Percentiles rank a stretch among this genome's conserved stretches.
phyloP scores from a whole-genome alignment of 805 yeast species.

The Myxozyma lipomycoides region DNA sequence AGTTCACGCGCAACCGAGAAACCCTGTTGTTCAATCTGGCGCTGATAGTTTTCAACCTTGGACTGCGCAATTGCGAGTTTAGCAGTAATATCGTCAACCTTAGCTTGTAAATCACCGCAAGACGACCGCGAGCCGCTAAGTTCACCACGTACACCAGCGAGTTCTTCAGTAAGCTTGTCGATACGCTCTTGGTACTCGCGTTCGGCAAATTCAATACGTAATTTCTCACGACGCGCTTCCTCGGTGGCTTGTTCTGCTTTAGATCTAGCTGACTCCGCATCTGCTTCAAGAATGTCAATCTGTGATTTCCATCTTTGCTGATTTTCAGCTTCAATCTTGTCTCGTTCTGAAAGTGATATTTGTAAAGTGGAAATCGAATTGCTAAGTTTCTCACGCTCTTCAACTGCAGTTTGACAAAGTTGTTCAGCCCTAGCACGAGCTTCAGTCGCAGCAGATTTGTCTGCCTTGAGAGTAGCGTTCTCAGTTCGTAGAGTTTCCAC shows the following conservation, averaged over 20 bases:
- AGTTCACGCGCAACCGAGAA: slow-evolving; percentile 32
- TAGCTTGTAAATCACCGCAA: slow-evolving; percentile 42
- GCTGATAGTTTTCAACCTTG: slow-evolving; percentile 29
- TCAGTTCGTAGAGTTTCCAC: slow-evolving; percentile 46
- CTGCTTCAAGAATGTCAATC: slow-evolving; percentile 48
- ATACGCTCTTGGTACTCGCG: slow-evolving; percentile 48
- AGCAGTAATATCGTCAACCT: slow-evolving; percentile 38
- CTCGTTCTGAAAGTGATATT: slow-evolving; percentile 58
- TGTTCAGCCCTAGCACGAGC: slow-evolving; percentile 18
- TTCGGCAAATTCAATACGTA: slow-evolving; percentile 55
- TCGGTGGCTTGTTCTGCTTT: slow-evolving; percentile 46
- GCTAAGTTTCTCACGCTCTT: slow-evolving; percentile 58
- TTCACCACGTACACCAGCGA: slow-evolving; percentile 43
- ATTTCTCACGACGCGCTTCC: slow-evolving; percentile 51
- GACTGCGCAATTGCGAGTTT: slow-evolving; percentile 34
- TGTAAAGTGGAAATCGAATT: slow-evolving; percentile 59
- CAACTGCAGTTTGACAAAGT: slow-evolving; percentile 51
- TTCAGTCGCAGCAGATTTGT: background rate
- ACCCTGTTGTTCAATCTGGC: slow-evolving; percentile 34
- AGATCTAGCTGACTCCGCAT: slow-evolving; percentile 44
- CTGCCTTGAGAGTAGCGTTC: slow-evolving; percentile 37
- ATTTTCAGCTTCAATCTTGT: slow-evolving; percentile 47
- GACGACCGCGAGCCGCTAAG: slow-evolving; percentile 42
- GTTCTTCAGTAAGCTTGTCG: slow-evolving; percentile 49
- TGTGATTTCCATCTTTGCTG: slow-evolving; percentile 49